phyloP scores from a whole-genome alignment of 345 rosid species.

The Cardamine occulta region DNA sequence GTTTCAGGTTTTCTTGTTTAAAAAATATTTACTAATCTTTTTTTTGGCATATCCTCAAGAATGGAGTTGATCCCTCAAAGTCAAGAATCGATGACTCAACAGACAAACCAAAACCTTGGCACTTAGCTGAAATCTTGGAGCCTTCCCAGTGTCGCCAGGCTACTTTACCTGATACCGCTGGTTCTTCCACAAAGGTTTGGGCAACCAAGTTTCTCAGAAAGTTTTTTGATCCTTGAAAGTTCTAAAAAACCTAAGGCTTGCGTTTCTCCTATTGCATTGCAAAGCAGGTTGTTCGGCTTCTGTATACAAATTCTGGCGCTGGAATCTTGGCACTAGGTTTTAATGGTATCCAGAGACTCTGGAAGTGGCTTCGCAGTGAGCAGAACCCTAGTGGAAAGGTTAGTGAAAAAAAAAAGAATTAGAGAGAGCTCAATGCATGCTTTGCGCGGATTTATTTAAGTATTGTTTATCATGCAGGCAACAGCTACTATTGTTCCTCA shows the following conservation, averaged over 20 bases:
- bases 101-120: slow-evolving; percentile 77
- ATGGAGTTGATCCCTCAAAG: slow-evolving; percentile 78
- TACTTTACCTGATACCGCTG: slow-evolving; percentile 65
- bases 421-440: slow-evolving; percentile 6
- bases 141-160: slow-evolving; percentile 62
- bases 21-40: not conserved
- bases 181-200: slow-evolving; percentile 73
- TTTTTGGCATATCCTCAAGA: slow-evolving; percentile 46
- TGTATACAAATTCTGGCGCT: slow-evolving; percentile 81
- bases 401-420: slow-evolving; percentile 19
- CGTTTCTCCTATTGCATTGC: slow-evolving; percentile 23
- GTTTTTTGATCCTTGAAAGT: not conserved
- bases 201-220: slow-evolving; percentile 18
- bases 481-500: slow-evolving; percentile 72
- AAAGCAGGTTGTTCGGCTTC: slow-evolving; percentile 77
- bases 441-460: not conserved
- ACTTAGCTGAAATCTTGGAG: slow-evolving; percentile 71
- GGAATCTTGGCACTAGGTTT: slow-evolving; percentile 88
- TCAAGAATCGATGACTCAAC: slow-evolving; percentile 63
- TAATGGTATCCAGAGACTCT: slow-evolving; percentile 72
- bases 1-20: slow-evolving; percentile 8
- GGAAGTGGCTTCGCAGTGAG: slow-evolving; percentile 79
- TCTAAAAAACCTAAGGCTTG: not conserved
- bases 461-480: slow-evolving; percentile 55
- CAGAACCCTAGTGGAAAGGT: slow-evolving; percentile 91